Base-by-base conservation (phyloP, 2,329 filamentous ascomycete genomes). In the Metarhizium album region DNA sequence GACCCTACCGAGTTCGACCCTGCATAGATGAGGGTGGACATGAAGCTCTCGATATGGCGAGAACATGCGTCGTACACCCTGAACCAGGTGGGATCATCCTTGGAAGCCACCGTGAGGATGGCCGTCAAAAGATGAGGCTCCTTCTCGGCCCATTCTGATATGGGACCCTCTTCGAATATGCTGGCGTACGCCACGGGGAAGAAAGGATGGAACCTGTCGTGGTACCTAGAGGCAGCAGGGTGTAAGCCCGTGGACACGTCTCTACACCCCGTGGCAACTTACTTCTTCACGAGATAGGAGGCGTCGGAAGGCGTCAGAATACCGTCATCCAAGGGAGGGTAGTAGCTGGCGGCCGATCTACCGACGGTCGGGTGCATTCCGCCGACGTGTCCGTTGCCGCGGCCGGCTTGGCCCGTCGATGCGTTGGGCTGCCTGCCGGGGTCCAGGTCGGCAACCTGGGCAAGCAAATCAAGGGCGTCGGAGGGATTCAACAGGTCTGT, bases 91-190 rank as follows among this genome's bases (percentile, higher is more conserved):
- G 77, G 73, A n/a, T 86, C 68, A 58, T 88, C 83, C 63, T 86
- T 84, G 7, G 84, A 85, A 3, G 83, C 80, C 46, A 88, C 83
- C 1, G 83, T 83, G 3, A 88, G 69, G 2, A 87, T 79, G 0
- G 84, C 83, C 0, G 84, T 87, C 16, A 87, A 71, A 0, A 88
- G 70, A 59, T 87, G 80, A 29, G 77, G 80, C 59, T 87, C 83
- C 27, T 77, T 75, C 2, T 73, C 70, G 4, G 80, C 78, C 54
- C 80, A 79, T 18, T 74, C 68, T 24, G 76, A 69, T 9, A 86
- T 64, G 51, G 75, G 68, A 14, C 68, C 62, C 38, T 74, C 63
- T 46, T 75, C 71, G 55, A 84, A 78, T 42, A 81, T 78, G 55
- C 76, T 74, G 37, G 73, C 70, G 9, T 83, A 80, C 0, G 84